Base-by-base conservation (phyloP, 257 asterid genomes). In the Solanum appendiculatum region DNA sequence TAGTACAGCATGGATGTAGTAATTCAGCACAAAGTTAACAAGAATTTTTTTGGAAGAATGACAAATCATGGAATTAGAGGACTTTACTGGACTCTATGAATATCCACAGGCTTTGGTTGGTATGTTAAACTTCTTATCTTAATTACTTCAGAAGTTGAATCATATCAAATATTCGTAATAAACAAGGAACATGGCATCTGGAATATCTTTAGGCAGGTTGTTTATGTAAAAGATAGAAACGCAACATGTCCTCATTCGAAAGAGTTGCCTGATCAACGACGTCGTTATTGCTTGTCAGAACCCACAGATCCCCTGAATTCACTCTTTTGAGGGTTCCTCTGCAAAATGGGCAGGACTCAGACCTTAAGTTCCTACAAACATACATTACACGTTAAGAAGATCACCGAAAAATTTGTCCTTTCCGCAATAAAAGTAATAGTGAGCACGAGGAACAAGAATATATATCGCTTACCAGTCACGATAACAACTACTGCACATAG, bases 401-500 rank as follows among this genome's bases (percentile, higher is more conserved):
- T 44, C 27, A 44, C 84, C 63, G 18, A 5, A 78, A 44, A 42
- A 42, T 36, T 8, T 27, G 16, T 78, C 31, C 84, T 27, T 77
- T 44, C 14, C 36, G 25, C 60, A 25, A 27, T 1, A 42, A 78
- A 78, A 13, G 37, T 44, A 58, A 27, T 5, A 44, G 14, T 9
- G 27, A 13, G 36, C 14, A 70, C 33, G 39, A 39, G 46, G 39
- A 10, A 81, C 74, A 23, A 7, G 12, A 20, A 23, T 20, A 56
- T 56, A 21, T 34, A 75, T 18, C 21, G 51, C 72, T 68, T 90
- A 94, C 99, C 98, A 95, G 77, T 95, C 98, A 66, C 91, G 97
- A 36, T 93, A 96, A 88, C 99, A 96, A 88, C 93, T 95, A 82
- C 95, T 93, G 88, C 99, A 96, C 98, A 96, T 96, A 18, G 97